phyloP scores from a whole-genome alignment of 805 yeast genomes.

The Zygotorulaspora danielsina region DNA sequence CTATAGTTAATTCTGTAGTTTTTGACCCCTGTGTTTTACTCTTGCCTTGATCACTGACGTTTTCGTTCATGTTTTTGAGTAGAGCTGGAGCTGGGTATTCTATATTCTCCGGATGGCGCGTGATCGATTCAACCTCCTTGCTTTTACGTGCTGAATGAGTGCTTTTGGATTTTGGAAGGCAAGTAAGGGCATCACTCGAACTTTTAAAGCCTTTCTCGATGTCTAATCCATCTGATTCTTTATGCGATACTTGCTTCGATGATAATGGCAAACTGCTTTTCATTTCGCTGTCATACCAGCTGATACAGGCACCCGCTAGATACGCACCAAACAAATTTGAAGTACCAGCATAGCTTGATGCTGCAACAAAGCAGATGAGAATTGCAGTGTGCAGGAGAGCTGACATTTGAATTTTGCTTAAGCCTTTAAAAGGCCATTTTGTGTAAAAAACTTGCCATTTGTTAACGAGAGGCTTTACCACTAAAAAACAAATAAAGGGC shows the following conservation, averaged over 20 bases:
- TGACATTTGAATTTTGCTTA: not conserved
- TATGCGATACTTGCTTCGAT: not conserved
- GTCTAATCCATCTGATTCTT: not conserved
- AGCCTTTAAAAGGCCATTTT: not conserved
- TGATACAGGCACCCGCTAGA: constrained; percentile 1
- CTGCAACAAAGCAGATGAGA: not conserved
- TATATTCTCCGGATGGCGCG: not conserved
- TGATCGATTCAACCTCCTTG: not conserved
- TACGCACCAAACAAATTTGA: constrained; percentile 2
- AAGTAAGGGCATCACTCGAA: not conserved
- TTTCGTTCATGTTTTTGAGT: not conserved
- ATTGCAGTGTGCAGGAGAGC: not conserved
- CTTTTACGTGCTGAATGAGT: not conserved
- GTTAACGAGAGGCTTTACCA: not conserved
- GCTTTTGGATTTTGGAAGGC: not conserved
- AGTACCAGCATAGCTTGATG: not conserved
- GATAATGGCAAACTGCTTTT: not conserved
- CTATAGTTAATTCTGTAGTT: not conserved
- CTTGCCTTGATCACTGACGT: not conserved
- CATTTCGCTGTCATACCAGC: not conserved
- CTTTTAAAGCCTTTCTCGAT: not conserved
- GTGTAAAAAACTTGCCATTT: not conserved
- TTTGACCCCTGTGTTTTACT: not conserved
- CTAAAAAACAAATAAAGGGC: not conserved
- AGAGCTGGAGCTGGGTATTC: not conserved